Evolutionary conservation across 2,329 filamentous ascomycete genomes (phyloP).

Genomic region (Penicillium carneum): DNA sequence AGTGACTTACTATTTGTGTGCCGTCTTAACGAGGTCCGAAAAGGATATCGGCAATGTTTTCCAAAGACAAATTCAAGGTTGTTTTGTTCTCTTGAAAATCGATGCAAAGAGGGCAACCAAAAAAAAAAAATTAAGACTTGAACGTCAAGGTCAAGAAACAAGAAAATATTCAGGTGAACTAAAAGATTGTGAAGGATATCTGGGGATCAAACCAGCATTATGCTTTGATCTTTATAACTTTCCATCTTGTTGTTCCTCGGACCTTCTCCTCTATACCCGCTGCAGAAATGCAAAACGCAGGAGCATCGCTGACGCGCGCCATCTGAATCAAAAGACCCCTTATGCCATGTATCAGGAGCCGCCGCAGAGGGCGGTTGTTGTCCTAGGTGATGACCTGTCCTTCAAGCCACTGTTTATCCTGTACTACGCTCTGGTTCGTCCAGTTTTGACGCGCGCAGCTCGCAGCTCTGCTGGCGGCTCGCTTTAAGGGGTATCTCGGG

Average conservation of each 20-base stretch:
- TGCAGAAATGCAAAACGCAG: not conserved
- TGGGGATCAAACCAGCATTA: not conserved
- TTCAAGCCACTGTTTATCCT: not conserved
- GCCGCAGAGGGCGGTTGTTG: not conserved
- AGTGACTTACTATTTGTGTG: not conserved
- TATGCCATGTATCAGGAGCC: not conserved
- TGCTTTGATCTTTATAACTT: not conserved
- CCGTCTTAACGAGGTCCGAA: not conserved
- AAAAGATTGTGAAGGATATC: not conserved
- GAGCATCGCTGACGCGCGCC: constrained; percentile 18
- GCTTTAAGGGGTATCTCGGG: constrained; percentile 17
- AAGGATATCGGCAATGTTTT: not conserved
- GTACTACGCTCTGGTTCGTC: constrained; percentile 27
- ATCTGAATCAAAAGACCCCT: constrained; percentile 23
- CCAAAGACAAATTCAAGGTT: not conserved
- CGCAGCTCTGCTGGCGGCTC: constrained; percentile 27
- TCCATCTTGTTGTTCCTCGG: not conserved
- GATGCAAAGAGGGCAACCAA: not conserved
- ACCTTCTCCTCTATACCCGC: not conserved
- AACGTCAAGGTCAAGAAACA: not conserved
- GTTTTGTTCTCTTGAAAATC: not conserved
- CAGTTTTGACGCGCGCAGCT: constrained; percentile 29
- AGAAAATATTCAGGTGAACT: not conserved
- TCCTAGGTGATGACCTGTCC: not conserved
- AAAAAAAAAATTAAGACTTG: not conserved